Base-by-base conservation (phyloP, 2,329 filamentous ascomycete genomes). In the Dactylellina cionopaga region DNA sequence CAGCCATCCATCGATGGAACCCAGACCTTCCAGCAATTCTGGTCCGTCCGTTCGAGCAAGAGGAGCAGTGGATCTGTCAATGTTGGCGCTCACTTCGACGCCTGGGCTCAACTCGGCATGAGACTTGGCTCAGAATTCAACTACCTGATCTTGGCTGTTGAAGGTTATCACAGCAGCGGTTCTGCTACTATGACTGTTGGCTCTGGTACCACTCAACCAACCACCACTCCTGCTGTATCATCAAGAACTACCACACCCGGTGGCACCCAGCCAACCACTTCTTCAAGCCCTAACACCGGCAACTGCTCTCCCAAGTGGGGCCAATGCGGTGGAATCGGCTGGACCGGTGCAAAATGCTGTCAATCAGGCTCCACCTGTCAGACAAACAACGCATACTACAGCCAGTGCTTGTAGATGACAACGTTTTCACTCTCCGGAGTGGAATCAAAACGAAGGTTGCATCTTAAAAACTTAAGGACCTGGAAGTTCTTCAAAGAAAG, bases 81-180 rank as follows among this genome's bases (percentile, higher is more conserved):
- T 35, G 81, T 81, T 1, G 79, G 77, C 22, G 83, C 82, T 74
- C 85, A 86, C 77, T 86, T 87, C 75, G 80, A 83, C 75, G 84
- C 84, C 5, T 87, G 85, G 85, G 77, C 78, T 17, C 79, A 80
- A 35, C 76, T 78, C n/a, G 85, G 85, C 2, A 78, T 86, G 77
- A 80, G 78, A 24, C 76, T 87, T 9, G 85, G 85, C 1, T 31
- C 66, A 25, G 80, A 74, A 37, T 80, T 82, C 75, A 80, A 86
- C 78, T 87, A 87, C 77, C 82, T 84, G 80, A 85, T 87, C 71
- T 79, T 86, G 17, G 85, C 85, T 11, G 84, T 83, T 0, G 85
- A 86, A 78, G 85, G 84, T 2, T 85, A 85, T 78, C 79, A 80
- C 71, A 85, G 84, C 79, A 81, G 80, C 69, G 84, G 85, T 0